Base-by-base conservation (phyloP, 2,329 filamentous ascomycete genomes). In the Lasiodiplodia citricola region DNA sequence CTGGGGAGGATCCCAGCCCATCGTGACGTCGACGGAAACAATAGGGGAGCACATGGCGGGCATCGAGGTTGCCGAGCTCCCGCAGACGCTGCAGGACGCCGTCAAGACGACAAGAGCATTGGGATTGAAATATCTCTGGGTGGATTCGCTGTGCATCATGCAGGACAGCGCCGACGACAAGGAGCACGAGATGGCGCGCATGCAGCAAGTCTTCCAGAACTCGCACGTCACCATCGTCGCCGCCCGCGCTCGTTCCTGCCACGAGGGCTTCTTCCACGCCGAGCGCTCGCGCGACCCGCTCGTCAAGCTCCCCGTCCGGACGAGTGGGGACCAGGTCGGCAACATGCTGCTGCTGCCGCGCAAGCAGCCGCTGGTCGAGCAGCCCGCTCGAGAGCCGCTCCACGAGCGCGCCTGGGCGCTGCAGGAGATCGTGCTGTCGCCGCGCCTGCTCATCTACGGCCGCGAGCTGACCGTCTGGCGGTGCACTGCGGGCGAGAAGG, bases 81-180 rank as follows among this genome's bases (percentile, higher is more conserved):
- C 69, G 7, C 60, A 47, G 28, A 70, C 69, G 11, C 38, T 68
- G 13, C 55, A 69, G 35, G 69, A 70, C 28, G 69, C 56, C 6
- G 31, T 70, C 28, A 56, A 41, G 28, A 54, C 68, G 13, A 69
- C 69, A 7, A 37, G 54, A 28, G 50, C 37, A 7, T 31, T 70
- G 25, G 58, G 69, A 8, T n/a, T 68, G 31, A 44, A 38, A 55
- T 70, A 70, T 44, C 60, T 70, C 37, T 70, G 69, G 69, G 54
- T 70, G 18, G 68, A 70, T 23, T 54, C 68, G 18, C 54, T 70
- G 11, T 70, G 68, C 65, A 68, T 70, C 23, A 56, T 70, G 13
- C 68, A 70, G 50, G 68, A 68, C 44, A 47, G 23, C 35, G 25
- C 31, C 2, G 64, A 35, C 18, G 68, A 70, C 64, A 62, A 47